These are phyloP conservation scores for Escallonia rubra DNA, from an alignment of 129 eudicot species.

Conservation along the genomic window DNA sequence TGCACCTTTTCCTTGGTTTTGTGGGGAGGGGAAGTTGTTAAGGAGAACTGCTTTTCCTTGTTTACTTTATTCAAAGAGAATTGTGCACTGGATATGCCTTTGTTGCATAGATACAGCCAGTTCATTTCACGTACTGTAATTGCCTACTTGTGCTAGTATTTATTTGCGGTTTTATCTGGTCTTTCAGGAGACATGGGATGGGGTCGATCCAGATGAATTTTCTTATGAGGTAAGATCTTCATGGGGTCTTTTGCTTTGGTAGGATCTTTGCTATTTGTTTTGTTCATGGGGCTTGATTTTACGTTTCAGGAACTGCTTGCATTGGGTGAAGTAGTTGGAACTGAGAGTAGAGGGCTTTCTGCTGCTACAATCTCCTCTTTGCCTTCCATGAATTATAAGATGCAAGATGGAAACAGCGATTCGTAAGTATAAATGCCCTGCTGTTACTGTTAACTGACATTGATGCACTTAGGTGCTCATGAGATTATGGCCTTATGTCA, in stretches of 20 bases:
- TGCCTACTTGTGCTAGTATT: no score
- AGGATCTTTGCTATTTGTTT: background rate
- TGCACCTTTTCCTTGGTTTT: no score
- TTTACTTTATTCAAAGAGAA: no score
- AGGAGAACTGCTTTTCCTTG: no score
- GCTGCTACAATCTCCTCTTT: constrained; percentile 82
- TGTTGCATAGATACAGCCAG: no score
- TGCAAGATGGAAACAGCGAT: constrained; percentile 62
- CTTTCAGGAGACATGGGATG: constrained; percentile 84
- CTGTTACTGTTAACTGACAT: background rate
- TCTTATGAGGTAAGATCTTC: constrained; percentile 72
- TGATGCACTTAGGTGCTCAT: constrained; percentile 5
- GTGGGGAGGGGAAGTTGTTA: no score
- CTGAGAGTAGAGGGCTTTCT: constrained; percentile 92
- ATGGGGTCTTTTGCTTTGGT: constrained; percentile 5
- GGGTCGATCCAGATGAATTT: constrained; percentile 90
- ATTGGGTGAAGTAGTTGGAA: constrained; percentile 88
- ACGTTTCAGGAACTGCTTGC: constrained; percentile 70
- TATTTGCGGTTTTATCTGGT: background rate
- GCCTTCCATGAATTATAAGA: constrained; percentile 61
- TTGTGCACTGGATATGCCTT: no score
- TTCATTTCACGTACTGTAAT: no score
- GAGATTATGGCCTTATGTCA: constrained; percentile 21
- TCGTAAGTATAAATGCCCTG: constrained; percentile 36
- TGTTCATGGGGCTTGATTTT: background rate